Percentiles rank a stretch among this genome's conserved stretches.
phyloP scores from a whole-genome alignment of 805 yeast genomes.

The Metschnikowia baotianmanensis region DNA sequence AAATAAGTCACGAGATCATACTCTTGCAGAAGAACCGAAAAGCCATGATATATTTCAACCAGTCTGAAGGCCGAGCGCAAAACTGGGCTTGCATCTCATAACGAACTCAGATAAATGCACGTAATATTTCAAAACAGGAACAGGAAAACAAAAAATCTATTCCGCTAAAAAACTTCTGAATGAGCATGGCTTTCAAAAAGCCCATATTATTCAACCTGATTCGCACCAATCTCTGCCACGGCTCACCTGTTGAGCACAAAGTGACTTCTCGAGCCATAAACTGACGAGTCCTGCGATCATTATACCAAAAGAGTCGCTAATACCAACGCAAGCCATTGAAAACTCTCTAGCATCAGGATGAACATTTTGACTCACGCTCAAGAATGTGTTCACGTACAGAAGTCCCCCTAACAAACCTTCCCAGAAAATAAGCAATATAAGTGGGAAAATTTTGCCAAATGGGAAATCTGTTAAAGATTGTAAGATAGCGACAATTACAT shows the following conservation, averaged over 20 bases:
- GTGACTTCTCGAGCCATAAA: constrained; percentile 65
- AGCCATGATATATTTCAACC: too few relatives aligned
- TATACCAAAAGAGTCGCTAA: constrained; percentile 83
- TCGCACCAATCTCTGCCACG: constrained; percentile 80
- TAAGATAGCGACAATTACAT: constrained; percentile 52
- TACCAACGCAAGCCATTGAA: constrained; percentile 78
- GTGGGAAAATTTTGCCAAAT: constrained; percentile 57
- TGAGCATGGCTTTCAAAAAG: too few relatives aligned
- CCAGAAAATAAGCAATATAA: constrained; percentile 67
- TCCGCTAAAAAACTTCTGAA: too few relatives aligned
- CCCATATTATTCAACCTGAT: constrained; percentile 5
- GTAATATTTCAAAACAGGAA: too few relatives aligned
- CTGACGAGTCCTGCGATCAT: constrained; percentile 78
- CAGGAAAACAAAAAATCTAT: too few relatives aligned
- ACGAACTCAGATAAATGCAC: too few relatives aligned
- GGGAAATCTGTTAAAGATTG: constrained; percentile 64
- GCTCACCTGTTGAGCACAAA: constrained; percentile 69
- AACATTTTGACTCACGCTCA: constrained; percentile 62
- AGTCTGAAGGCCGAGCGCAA: too few relatives aligned
- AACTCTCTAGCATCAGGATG: constrained; percentile 47
- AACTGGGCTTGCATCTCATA: too few relatives aligned
- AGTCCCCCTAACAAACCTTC: constrained; percentile 93
- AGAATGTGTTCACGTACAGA: constrained; percentile 84
- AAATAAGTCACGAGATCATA: too few relatives aligned
- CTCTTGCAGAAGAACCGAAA: too few relatives aligned